Percentiles rank a stretch among this genome's conserved stretches.
Conservation (phyloP, 352 stramenopile genomes). For the Pythium brachiatum region DNA sequence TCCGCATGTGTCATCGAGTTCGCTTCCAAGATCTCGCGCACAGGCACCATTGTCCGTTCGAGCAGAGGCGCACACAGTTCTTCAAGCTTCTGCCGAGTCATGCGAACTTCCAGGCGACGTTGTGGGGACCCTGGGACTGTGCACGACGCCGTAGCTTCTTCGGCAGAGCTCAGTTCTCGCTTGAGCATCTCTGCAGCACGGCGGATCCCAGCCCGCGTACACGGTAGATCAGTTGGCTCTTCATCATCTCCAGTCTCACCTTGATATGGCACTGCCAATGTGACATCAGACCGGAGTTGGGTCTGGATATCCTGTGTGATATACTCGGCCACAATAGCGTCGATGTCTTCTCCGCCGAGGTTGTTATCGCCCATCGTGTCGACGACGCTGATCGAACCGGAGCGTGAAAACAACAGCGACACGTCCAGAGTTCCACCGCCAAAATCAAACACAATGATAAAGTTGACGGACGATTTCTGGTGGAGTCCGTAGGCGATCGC, state of each 20-base stretch:
- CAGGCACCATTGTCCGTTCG: conserved; percentile 51
- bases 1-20: conserved; percentile 59
- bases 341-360: conserved; percentile 90
- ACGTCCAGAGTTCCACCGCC: conserved; percentile 94
- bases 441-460: conserved; percentile 96
- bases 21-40: conserved; percentile 44
- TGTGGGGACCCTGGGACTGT: conserved; percentile 14
- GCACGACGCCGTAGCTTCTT: conserved; percentile 32
- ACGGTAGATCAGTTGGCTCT: conserved; percentile 33
- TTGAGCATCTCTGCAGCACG: conserved; percentile 56
- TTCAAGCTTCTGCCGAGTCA: conserved; percentile 52
- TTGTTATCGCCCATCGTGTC: conserved; percentile 92
- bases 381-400: conserved; percentile 95
- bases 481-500: conserved; percentile 95
- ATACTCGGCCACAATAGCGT: conserved; percentile 84
- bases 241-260: too few species aligned
- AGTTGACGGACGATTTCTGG: conserved; percentile 89
- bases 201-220: conserved; percentile 51
- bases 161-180: conserved; percentile 37
- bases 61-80: conserved; percentile 42
- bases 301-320: conserved; percentile 52
- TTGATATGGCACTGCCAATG: too few species aligned
- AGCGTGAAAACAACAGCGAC: conserved; percentile 90
- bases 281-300: not conserved
- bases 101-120: conserved; percentile 16